Evolutionary conservation across 345 rosid species (phyloP), one percentile per base, ranked within the genome.

Genomic region (Linum trigynum): DNA sequence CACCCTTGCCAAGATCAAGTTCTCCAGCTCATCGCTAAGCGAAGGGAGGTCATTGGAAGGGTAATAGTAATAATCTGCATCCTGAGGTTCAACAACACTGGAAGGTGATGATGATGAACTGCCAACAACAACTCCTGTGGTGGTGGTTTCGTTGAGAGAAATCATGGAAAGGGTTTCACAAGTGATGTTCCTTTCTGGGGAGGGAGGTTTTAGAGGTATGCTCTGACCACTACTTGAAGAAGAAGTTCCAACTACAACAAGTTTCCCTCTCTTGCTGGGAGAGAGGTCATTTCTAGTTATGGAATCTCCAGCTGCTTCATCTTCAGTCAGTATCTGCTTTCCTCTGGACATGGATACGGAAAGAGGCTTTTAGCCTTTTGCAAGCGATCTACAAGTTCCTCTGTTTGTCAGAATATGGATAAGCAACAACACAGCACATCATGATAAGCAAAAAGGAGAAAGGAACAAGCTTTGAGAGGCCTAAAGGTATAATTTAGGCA

Each of bases 11-110:
- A 83, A 77, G 57, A 92, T 92, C 75, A 72, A 81, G 37, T 72
- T 77, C 85, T 89, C 98, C 55, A 89, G 57, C 75, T 92, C 95
- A 67, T 80, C 75, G 64, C 82, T 72, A 51, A 92, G 96, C 16
- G 82, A 75, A 59, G 88, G 85, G 71, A 78, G 60, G 1, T 23
- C 32, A 23, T 23, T 23, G 32, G 32, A 23, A 23, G 32, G 32
- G 1, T 23, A 23, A 64, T 73, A 69, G 35, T 63, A 65, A 72
- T 89, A 92, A 92, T 92, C 98, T 89, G 96, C 95, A 92, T 87
- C 98, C 91, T 92, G 88, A 80, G 91, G 82, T 87, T 73, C 68
- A 4, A 70, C 73, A 65, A 64, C 77, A 41, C 77, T 63, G 53
- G 79, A 76, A 74, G 42, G n/a, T n/a, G n/a, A 23, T 23, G 32